Conservation (phyloP, 2,329 filamentous ascomycete species). For the Sporothrix humicola region DNA sequence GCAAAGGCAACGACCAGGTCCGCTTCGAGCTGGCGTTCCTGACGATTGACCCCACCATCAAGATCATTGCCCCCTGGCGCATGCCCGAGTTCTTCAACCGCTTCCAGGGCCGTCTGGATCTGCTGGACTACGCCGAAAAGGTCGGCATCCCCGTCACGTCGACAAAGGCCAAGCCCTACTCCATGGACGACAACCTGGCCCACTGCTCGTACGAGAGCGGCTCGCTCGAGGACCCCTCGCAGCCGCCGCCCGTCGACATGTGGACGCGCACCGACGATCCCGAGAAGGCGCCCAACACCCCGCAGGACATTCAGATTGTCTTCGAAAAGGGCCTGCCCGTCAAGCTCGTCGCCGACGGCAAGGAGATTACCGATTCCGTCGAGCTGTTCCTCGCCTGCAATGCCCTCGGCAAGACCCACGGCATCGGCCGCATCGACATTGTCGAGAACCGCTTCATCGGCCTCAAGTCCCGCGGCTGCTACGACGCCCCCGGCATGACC, state of each 20-base stretch:
- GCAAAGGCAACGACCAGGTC: slow-evolving; percentile 55
- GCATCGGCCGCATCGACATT: slow-evolving; percentile 82
- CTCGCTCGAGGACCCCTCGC: slow-evolving; percentile 68
- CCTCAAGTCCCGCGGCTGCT: slow-evolving; percentile 80
- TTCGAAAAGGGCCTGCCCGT: slow-evolving; percentile 78
- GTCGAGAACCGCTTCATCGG: slow-evolving; percentile 76
- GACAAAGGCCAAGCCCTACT: slow-evolving; percentile 74
- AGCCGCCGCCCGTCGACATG: slow-evolving; percentile 75
- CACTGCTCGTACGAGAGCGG: slow-evolving; percentile 75
- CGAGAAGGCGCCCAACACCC: slow-evolving; percentile 70
- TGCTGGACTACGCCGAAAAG: slow-evolving; percentile 72
- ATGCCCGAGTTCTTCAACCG: slow-evolving; percentile 71
- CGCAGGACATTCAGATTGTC: slow-evolving; percentile 71
- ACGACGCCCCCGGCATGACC: slow-evolving; percentile 68
- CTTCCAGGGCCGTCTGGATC: slow-evolving; percentile 73
- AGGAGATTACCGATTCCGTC: slow-evolving; percentile 70
- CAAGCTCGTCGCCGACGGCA: slow-evolving; percentile 59
- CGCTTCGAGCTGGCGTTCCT: slow-evolving; percentile 52
- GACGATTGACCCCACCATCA: slow-evolving; percentile 63
- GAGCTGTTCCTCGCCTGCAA: slow-evolving; percentile 76
- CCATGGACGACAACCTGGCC: slow-evolving; percentile 55
- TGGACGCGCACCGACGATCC: slow-evolving; percentile 78
- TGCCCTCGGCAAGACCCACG: slow-evolving; percentile 71
- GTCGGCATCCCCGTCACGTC: slow-evolving; percentile 73
- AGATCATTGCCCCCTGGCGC: slow-evolving; percentile 78